Conservation (phyloP, 2,329 filamentous ascomycete genomes). For the Dothiorella sarmentorum region DNA sequence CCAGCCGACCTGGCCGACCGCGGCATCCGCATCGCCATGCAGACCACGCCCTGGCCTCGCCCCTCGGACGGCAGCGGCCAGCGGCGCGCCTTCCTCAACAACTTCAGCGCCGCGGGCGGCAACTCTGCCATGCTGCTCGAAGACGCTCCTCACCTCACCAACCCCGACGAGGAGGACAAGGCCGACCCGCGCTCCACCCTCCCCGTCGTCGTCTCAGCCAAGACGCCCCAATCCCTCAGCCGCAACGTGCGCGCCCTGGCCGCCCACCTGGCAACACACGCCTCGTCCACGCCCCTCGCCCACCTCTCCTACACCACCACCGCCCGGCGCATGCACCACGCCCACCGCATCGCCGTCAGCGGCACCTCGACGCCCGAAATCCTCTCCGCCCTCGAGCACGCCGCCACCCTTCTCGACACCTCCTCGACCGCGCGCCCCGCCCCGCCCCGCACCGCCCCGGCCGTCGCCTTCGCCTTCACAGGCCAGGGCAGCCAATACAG, state of each 20-base stretch:
- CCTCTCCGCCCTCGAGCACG: too few relatives aligned
- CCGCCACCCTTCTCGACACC: too few relatives aligned
- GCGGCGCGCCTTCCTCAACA: conserved; percentile 32
- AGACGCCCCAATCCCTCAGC: conserved; percentile 51
- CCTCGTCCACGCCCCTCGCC: conserved; percentile 42
- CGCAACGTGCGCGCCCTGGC: conserved; percentile 49
- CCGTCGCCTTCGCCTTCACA: conserved; percentile 37
- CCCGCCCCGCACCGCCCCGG: too few relatives aligned
- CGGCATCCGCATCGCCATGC: conserved; percentile 57
- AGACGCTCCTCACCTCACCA: conserved; percentile 51
- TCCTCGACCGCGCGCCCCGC: too few relatives aligned
- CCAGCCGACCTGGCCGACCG: conserved; percentile 56
- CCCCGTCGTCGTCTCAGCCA: conserved; percentile 49
- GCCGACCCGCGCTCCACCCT: conserved; percentile 49
- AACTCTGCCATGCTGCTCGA: conserved; percentile 53
- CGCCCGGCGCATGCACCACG: conserved; percentile 51
- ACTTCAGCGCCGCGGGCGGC: conserved; percentile 50
- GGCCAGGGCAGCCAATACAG: conserved; percentile 35
- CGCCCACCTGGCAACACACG: conserved; percentile 45
- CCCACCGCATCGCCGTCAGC: too few relatives aligned
- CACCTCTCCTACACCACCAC: conserved; percentile 53
- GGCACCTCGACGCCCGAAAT: too few relatives aligned
- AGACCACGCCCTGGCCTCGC: conserved; percentile 42
- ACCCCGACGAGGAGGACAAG: too few relatives aligned
- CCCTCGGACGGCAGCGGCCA: neutral